phyloP scores from a whole-genome alignment of 805 yeast genomes.

The Wickerhamiella lipophila region DNA sequence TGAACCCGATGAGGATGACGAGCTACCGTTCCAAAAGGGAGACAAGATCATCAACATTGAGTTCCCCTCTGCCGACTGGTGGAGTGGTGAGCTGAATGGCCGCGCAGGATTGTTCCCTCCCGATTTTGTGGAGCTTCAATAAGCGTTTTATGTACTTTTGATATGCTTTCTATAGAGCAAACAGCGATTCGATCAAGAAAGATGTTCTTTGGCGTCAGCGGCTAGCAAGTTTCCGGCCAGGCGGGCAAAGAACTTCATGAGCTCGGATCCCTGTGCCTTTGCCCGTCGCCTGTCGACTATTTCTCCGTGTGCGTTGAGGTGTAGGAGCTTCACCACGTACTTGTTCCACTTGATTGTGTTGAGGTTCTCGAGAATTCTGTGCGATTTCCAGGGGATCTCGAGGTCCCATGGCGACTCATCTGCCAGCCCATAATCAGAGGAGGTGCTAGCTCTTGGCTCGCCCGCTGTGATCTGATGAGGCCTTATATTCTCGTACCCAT shows the following conservation, averaged over 20 bases:
- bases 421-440: slow-evolving; percentile 14
- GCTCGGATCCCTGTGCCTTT: slow-evolving; percentile 24
- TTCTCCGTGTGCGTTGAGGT: slow-evolving; percentile 75
- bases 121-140: slow-evolving; percentile 48
- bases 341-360: slow-evolving; percentile 64
- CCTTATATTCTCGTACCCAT: not conserved
- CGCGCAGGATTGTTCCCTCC: slow-evolving; percentile 82
- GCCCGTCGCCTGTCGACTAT: slow-evolving; percentile 51
- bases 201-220: slow-evolving; percentile 9
- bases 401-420: slow-evolving; percentile 17
- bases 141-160: not conserved
- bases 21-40: slow-evolving; percentile 71
- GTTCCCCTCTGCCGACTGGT: slow-evolving; percentile 92
- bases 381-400: slow-evolving; percentile 29
- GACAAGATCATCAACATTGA: slow-evolving; percentile 73
- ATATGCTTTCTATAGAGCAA: not conserved
- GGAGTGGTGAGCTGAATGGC: slow-evolving; percentile 79
- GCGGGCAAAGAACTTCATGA: slow-evolving; percentile 22
- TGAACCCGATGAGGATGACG: slow-evolving; percentile 88
- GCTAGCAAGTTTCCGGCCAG: not conserved
- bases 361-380: slow-evolving; percentile 38
- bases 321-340: slow-evolving; percentile 56
- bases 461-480: not conserved
- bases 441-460: slow-evolving; percentile 1
- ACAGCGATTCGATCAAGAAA: too few relatives aligned